These are phyloP conservation scores for Yamadazyma diospyri DNA, from an alignment of 1,139 yeast genomes.

Conservation along the genomic window DNA sequence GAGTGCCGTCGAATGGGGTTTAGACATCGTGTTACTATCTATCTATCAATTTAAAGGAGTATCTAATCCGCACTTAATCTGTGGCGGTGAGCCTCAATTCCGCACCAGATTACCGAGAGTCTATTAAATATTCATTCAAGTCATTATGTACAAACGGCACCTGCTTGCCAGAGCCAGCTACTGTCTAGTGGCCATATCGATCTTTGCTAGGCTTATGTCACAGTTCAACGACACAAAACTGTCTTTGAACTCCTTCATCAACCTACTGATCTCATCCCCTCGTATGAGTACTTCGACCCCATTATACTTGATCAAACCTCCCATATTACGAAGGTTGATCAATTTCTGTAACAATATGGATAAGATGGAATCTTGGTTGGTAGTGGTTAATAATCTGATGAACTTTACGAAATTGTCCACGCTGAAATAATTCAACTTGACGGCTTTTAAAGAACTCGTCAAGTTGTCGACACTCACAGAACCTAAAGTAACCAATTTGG, in stretches of 20 bases:
- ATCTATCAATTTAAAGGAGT: too few species aligned
- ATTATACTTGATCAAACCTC: constrained; percentile 25
- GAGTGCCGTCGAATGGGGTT: constrained; percentile 34
- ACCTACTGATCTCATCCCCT: constrained; percentile 14
- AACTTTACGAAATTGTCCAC: constrained; percentile 23
- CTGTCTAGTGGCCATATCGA: constrained; percentile 7
- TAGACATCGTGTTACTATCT: constrained; percentile 4
- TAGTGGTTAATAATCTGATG: constrained; percentile 25
- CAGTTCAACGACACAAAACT: constrained; percentile 18
- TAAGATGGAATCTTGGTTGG: constrained; percentile 23
- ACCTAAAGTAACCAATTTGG: constrained; percentile 6
- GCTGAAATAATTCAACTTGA: constrained; percentile 15
- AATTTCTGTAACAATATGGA: constrained; percentile 29
- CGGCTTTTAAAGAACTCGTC: constrained; percentile 1
- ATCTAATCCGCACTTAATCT: constrained; percentile 1
- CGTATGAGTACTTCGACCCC: constrained; percentile 25
- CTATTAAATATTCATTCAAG: constrained; percentile 10
- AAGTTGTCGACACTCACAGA: constrained; percentile 2
- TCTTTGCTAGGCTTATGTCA: constrained; percentile 16
- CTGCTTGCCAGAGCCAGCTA: too few species aligned
- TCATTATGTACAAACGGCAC: constrained; percentile 11
- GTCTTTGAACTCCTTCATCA: constrained; percentile 18
- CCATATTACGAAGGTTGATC: constrained; percentile 13
- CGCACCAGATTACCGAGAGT: not conserved
- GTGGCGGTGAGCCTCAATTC: not conserved